Conservation (phyloP, 306 rosid species). For the Quercus engelmannii region DNA sequence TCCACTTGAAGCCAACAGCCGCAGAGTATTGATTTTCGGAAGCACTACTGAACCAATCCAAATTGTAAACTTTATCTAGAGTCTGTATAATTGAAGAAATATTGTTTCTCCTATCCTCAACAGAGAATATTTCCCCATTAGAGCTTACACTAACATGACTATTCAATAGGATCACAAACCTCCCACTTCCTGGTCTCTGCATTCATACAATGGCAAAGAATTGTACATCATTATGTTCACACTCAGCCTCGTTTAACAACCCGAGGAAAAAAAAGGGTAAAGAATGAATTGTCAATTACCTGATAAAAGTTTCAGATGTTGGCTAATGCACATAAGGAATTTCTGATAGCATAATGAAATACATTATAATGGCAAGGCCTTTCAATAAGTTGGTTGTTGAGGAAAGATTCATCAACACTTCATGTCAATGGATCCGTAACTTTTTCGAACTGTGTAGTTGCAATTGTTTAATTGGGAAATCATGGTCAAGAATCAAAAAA, state of each 20-base stretch:
- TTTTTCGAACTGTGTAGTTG: background rate
- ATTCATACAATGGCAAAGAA: slow-evolving; percentile 77
- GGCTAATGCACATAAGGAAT: slow-evolving; percentile 62
- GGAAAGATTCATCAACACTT: too few relatives aligned
- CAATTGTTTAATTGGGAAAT: background rate
- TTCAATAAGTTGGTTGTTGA: slow-evolving; percentile 39
- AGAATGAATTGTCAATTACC: slow-evolving; percentile 41
- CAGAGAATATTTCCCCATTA: slow-evolving; percentile 85
- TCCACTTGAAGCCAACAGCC: slow-evolving; percentile 97
- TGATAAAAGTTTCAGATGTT: slow-evolving; percentile 70
- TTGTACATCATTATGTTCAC: slow-evolving; percentile 71
- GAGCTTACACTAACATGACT: slow-evolving; percentile 82
- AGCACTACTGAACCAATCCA: slow-evolving; percentile 95
- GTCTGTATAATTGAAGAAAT: slow-evolving; percentile 64
- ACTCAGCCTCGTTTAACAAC: slow-evolving; percentile 55
- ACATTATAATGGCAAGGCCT: slow-evolving; percentile 26
- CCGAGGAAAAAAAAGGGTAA: background rate
- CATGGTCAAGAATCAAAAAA: too few relatives aligned
- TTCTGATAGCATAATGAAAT: slow-evolving; percentile 20
- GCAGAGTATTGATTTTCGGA: slow-evolving; percentile 91
- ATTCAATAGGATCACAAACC: slow-evolving; percentile 88
- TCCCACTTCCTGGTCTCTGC: slow-evolving; percentile 96
- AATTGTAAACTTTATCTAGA: slow-evolving; percentile 75
- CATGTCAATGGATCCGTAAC: background rate
- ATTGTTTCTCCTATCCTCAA: slow-evolving; percentile 60